Base-by-base conservation (phyloP, 805 yeast genomes). In the Zygosaccharomyces pseudorouxii region DNA sequence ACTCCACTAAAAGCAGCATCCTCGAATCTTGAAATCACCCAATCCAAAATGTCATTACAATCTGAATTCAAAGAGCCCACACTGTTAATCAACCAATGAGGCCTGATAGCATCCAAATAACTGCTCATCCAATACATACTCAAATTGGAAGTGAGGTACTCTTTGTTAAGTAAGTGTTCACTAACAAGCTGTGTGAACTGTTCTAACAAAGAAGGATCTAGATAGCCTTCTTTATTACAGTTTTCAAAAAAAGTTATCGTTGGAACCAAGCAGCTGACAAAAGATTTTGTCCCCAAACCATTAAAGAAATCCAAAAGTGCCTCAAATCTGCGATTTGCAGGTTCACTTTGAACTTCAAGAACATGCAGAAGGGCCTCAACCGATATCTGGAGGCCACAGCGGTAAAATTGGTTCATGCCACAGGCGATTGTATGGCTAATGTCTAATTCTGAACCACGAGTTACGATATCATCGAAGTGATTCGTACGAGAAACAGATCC, bases 21-120 rank as follows among this genome's bases (percentile, higher is more conserved):
- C 1, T 67, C 64, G 3, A 72, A 71, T 42, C 80, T 64, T 14
- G 63, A 55, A 2, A 69, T 36, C 7, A 80, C 51, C 74, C 79
- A 82, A 1, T 65, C 59, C 35, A 72, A 65, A 16, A 82, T 71
- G 53, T 81, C 85, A 31, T 56, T 58, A 38, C 74, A 72, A 42
- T 79, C 83, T 3, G 68, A 68, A 16, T 59, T 53, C 6, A 76
- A 56, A 1, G 57, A 58, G 1, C 53, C 58, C 7, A 61, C 56
- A 0, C 42, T 29, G 4, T 45, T 47, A 1, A 43, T 31, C 1
- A 69, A 38, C 71, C 79, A 69, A 0, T 54, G 41, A 1, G 55
- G 20, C 6, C 55, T 44, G 1, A 52, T 43, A 3, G 51, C 42
- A 12, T 51, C 49, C 31, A 66, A 45, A 46, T 53, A 63, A 1